Evolutionary conservation across 768 basidiomycete species (phyloP).

Genomic region (Sarcodon sp.): DNA sequence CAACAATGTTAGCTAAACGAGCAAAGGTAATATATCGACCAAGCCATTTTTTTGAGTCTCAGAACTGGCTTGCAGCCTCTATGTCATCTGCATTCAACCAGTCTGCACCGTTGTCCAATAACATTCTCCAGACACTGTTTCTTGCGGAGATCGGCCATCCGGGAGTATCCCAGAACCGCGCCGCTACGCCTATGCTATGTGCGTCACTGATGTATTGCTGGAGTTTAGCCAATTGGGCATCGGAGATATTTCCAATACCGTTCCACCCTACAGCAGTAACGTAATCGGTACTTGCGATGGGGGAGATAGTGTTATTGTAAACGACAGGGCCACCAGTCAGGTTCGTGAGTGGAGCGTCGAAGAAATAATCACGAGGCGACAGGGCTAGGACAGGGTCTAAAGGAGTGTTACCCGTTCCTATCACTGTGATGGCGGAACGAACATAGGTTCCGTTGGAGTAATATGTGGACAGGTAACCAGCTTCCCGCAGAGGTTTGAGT

Average conservation of each 20-base stretch:
- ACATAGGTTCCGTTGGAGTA: constrained; percentile 27
- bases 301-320: constrained; percentile 26
- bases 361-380: constrained; percentile 35
- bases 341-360: constrained; percentile 35
- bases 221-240: constrained; percentile 24
- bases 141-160: constrained; percentile 32
- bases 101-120: constrained; percentile 30
- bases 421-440: constrained; percentile 24
- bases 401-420: constrained; percentile 41
- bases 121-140: constrained; percentile 28
- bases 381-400: constrained; percentile 30
- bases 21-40: neutral
- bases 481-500: constrained; percentile 29
- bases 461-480: constrained; percentile 30
- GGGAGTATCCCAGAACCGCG: constrained; percentile 42
- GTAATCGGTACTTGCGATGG: constrained; percentile 39
- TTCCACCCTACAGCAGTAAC: constrained; percentile 30
- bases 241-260: constrained; percentile 28
- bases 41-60: neutral
- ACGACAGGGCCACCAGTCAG: constrained; percentile 17
- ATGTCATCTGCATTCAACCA: constrained; percentile 44
- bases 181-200: constrained; percentile 27
- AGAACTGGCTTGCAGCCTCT: constrained; percentile 24
- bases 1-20: neutral
- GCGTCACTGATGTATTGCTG: constrained; percentile 28